Percentiles rank a stretch among this genome's conserved stretches.
Conservation (phyloP, 225 moss, liverwort and hornwort genomes). For the Takakia lepidozioides region DNA sequence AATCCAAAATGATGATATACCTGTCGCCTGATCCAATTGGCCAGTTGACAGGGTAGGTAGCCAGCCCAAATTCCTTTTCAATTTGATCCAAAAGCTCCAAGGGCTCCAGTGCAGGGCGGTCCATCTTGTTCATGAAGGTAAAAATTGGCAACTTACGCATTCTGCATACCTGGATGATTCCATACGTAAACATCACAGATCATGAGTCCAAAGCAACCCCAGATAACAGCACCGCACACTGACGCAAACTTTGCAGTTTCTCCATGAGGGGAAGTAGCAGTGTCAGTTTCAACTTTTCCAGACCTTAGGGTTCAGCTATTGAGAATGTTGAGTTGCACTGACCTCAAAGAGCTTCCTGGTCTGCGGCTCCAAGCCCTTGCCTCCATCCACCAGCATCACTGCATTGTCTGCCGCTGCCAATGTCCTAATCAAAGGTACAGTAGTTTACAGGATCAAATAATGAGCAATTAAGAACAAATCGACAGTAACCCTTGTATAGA, state of each 20-base stretch:
- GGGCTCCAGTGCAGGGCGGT: conserved; percentile 90
- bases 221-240: no score
- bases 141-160: conserved; percentile 96
- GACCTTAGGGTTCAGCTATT: no score
- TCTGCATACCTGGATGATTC: conserved; percentile 81
- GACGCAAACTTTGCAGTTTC: no score
- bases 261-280: no score
- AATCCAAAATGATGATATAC: no score
- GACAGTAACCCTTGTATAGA: neutral
- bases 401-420: conserved; percentile 98
- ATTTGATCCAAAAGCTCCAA: conserved; percentile 96
- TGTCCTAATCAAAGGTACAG: conserved; percentile 37
- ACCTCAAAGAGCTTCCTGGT: conserved; percentile 97
- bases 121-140: conserved; percentile 97
- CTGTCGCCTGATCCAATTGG: conserved; percentile 96
- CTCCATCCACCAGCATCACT: conserved; percentile 91
- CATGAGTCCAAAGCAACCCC: no score
- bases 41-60: conserved; percentile 97
- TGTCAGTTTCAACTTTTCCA: no score
- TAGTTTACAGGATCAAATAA: neutral
- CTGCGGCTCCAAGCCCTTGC: conserved; percentile 94
- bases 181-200: no score
- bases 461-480: neutral
- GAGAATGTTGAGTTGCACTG: no score
- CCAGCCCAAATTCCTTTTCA: conserved; percentile 80